Percentiles rank a stretch among this genome's conserved stretches.
phyloP scores from a whole-genome alignment of 2,329 filamentous ascomycete genomes.

The Decorospora gaudefroyi region DNA sequence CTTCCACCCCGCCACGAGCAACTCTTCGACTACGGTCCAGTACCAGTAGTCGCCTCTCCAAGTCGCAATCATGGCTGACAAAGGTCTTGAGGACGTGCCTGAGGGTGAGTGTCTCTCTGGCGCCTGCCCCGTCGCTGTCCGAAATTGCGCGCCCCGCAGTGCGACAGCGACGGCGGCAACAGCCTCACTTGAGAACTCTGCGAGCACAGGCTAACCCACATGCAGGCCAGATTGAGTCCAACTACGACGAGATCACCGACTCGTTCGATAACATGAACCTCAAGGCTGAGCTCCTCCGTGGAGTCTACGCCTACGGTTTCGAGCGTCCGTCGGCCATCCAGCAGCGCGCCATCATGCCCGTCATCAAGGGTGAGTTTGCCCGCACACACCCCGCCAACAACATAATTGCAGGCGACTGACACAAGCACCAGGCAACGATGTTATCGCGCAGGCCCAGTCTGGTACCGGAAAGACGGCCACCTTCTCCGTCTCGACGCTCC shows the following conservation, averaged over 20 bases:
- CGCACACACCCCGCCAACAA: slow-evolving; percentile 7
- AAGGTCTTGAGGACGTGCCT: slow-evolving; percentile 97
- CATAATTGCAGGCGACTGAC: slow-evolving; percentile 29
- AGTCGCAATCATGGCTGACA: slow-evolving; percentile 96
- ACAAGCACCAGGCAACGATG: slow-evolving; percentile 73
- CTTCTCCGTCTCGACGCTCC: slow-evolving; percentile 98
- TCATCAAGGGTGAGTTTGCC: slow-evolving; percentile 85
- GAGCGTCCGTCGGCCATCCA: slow-evolving; percentile 99
- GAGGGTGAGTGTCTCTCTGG: slow-evolving; percentile 70
- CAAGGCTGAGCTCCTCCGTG: slow-evolving; percentile 95
- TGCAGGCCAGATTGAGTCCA: slow-evolving; percentile 98
- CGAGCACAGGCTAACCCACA: slow-evolving; percentile 22
- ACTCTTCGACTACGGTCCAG: slow-evolving; percentile 53
- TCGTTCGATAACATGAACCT: slow-evolving; percentile 98
- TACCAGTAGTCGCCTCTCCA: slow-evolving; percentile 68
- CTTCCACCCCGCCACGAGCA: slow-evolving; percentile 48
- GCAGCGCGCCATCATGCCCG: slow-evolving; percentile 99
- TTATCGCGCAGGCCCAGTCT: slow-evolving; percentile 99
- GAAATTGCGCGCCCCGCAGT: slow-evolving; percentile 15
- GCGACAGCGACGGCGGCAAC: slow-evolving; percentile 14
- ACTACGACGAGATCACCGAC: slow-evolving; percentile 99
- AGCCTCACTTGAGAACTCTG: slow-evolving; percentile 3
- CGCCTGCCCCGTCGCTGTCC: slow-evolving; percentile 5
- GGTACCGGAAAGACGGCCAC: slow-evolving; percentile 99
- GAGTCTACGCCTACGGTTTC: slow-evolving; percentile 99